These are phyloP conservation scores for Corynespora cassiicola DNA, from an alignment of 2,329 filamentous ascomycete genomes.

Conservation along the genomic window DNA sequence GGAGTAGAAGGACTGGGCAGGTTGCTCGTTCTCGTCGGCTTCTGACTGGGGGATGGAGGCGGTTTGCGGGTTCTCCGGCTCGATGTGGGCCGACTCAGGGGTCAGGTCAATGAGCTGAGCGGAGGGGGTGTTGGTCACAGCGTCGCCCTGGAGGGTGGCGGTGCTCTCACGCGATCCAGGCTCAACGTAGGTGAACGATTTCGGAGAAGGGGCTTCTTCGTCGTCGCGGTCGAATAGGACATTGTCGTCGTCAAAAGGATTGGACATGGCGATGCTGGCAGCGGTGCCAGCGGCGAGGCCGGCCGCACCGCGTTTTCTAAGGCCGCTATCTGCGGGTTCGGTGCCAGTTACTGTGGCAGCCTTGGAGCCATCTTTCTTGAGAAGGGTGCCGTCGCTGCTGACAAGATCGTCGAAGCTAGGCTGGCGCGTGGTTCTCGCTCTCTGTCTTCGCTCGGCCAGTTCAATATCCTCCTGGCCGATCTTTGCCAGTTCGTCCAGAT, in stretches of 20 bases:
- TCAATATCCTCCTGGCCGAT: slow-evolving; percentile 39
- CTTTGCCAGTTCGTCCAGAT: slow-evolving; percentile 46
- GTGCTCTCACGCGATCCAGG: slow-evolving; percentile 32
- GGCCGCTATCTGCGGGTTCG: slow-evolving; percentile 20
- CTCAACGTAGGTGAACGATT: slow-evolving; percentile 34
- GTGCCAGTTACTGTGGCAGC: slow-evolving; percentile 24
- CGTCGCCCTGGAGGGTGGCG: slow-evolving; percentile 33
- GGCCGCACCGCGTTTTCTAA: slow-evolving; percentile 37
- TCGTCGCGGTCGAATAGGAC: slow-evolving; percentile 51
- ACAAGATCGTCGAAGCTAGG: slow-evolving; percentile 50
- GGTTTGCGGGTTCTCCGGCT: slow-evolving; percentile 25
- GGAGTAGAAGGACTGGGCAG: slow-evolving; percentile 46
- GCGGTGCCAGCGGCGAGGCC: slow-evolving; percentile 49
- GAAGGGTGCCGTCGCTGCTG: slow-evolving; percentile 47
- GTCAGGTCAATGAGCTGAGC: slow-evolving; percentile 41
- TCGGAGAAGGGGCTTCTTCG: slow-evolving; percentile 36
- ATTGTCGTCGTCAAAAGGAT: slow-evolving; percentile 54
- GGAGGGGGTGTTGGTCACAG: slow-evolving; percentile 5
- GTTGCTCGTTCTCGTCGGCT: slow-evolving; percentile 19
- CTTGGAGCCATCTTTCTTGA: slow-evolving; percentile 31
- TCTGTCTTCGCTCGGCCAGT: slow-evolving; percentile 21
- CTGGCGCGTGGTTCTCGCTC: slow-evolving; percentile 13
- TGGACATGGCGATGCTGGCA: slow-evolving; percentile 39
- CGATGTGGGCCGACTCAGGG: slow-evolving; percentile 23
- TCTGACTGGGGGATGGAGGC: slow-evolving; percentile 25